A percentile compares a stretch with the other conserved stretches of the same genome.
These are phyloP conservation scores for Micromonas pusilla DNA, from an alignment of 139 green algal genomes.

Conservation along the genomic window DNA sequence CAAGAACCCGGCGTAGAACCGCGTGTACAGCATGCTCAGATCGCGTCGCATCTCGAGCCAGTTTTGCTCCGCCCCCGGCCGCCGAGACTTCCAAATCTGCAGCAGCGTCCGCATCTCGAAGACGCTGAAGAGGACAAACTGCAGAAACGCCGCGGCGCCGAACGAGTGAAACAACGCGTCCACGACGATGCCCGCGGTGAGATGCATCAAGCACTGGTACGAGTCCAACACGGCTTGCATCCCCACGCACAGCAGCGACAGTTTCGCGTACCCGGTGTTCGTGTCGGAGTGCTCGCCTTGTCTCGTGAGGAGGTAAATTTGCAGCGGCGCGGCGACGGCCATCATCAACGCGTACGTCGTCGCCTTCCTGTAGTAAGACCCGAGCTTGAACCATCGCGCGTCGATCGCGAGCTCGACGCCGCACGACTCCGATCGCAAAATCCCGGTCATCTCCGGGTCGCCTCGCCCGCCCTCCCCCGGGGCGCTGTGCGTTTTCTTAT, in stretches of 20 bases:
- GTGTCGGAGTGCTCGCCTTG: slow-evolving; percentile 65
- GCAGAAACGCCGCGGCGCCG: slow-evolving; percentile 61
- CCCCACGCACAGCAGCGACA: slow-evolving; percentile 65
- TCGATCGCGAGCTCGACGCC: slow-evolving; percentile 47
- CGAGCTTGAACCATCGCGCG: slow-evolving; percentile 47
- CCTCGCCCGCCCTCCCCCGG: background rate
- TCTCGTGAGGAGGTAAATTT: slow-evolving; percentile 63
- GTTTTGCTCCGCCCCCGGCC: slow-evolving; percentile 39
- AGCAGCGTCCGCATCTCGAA: slow-evolving; percentile 84
- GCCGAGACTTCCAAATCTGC: slow-evolving; percentile 63
- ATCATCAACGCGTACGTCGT: slow-evolving; percentile 69
- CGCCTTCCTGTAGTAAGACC: slow-evolving; percentile 64
- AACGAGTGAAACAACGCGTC: slow-evolving; percentile 75
- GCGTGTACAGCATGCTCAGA: slow-evolving; percentile 67
- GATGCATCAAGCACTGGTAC: slow-evolving; percentile 78
- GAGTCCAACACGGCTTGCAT: slow-evolving; percentile 78
- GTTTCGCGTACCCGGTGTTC: slow-evolving; percentile 40
- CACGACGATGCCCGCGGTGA: slow-evolving; percentile 74
- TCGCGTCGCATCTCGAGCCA: slow-evolving; percentile 58
- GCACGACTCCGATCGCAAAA: slow-evolving; percentile 48
- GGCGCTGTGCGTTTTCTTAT: background rate
- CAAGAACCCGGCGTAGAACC: slow-evolving; percentile 68
- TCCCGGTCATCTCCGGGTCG: slow-evolving; percentile 22
- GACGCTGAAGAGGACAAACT: slow-evolving; percentile 79
- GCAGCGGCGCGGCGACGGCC: slow-evolving; percentile 40